Percentiles rank a stretch among this genome's conserved stretches.
Conservation (phyloP, 495 filamentous ascomycete genomes). For the Elasticomyces elasticus region DNA sequence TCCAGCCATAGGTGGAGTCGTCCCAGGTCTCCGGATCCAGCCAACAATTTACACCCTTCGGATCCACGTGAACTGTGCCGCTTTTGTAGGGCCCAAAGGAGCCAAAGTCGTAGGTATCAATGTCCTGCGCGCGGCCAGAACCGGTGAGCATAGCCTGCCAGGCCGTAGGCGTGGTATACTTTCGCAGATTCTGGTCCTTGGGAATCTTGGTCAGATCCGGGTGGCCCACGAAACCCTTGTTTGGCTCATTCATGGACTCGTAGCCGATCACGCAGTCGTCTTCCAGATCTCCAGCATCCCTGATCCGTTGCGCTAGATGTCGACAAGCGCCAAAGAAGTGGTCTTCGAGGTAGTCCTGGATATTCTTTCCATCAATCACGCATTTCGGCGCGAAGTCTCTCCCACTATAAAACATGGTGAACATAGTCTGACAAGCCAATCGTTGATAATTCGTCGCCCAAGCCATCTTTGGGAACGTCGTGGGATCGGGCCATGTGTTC, state of each 20-base stretch:
- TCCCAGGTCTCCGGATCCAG: constrained; percentile 61
- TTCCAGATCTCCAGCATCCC: constrained; percentile 83
- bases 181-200: constrained; percentile 78
- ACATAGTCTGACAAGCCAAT: constrained; percentile 79
- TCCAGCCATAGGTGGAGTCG: constrained; percentile 83
- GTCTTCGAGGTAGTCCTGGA: constrained; percentile 87
- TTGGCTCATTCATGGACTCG: constrained; percentile 93
- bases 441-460: constrained; percentile 97
- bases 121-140: constrained; percentile 78
- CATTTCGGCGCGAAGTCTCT: constrained; percentile 90
- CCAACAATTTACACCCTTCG: constrained; percentile 78
- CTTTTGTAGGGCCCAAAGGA: constrained; percentile 84
- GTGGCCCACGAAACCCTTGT: constrained; percentile 77
- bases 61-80: constrained; percentile 73
- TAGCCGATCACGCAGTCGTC: constrained; percentile 85
- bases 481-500: constrained; percentile 82
- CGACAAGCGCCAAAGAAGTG: constrained; percentile 73
- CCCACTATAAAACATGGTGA: constrained; percentile 91
- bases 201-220: constrained; percentile 76
- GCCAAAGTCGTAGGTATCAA: constrained; percentile 88
- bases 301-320: constrained; percentile 72
- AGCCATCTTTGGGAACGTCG: constrained; percentile 92
- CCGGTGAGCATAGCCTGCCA: constrained; percentile 91
- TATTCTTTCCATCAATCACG: constrained; percentile 87
- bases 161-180: constrained; percentile 86